Evolutionary conservation across 2,329 filamentous ascomycete genomes (phyloP).

Genomic region (Venturia aucupariae): DNA sequence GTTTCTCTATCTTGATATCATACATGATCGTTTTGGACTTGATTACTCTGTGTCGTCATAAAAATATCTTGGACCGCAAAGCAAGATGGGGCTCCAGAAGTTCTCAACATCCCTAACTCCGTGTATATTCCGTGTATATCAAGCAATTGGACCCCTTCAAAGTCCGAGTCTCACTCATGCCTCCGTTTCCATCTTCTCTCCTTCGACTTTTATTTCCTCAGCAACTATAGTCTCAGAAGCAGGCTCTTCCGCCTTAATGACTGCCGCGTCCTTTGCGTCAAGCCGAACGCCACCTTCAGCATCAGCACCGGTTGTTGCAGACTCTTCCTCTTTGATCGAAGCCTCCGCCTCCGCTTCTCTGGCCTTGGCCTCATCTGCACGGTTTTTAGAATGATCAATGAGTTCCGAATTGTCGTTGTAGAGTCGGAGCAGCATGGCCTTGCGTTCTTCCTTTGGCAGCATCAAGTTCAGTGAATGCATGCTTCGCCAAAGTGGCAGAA

Average conservation of each 20-base stretch:
- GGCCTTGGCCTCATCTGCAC: background rate
- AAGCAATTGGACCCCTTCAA: background rate
- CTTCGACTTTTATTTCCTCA: background rate
- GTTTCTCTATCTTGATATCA: conserved; percentile 3
- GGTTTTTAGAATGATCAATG: conserved; percentile 13
- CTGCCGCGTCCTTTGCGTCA: background rate
- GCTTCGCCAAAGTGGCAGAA: conserved; percentile 89
- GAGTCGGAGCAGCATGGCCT: conserved; percentile 79
- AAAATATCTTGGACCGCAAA: background rate
- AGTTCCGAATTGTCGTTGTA: conserved; percentile 63
- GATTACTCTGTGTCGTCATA: background rate
- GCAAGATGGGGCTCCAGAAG: background rate
- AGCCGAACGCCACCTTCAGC: background rate
- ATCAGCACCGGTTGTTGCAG: background rate
- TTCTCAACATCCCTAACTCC: background rate
- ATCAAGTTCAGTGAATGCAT: conserved; percentile 89
- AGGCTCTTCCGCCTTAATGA: background rate
- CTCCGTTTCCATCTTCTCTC: background rate
- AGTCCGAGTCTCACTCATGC: background rate
- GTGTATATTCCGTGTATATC: background rate
- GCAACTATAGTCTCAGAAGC: background rate
- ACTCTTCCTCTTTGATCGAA: background rate
- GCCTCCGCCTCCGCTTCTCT: background rate
- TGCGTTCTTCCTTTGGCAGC: conserved; percentile 93
- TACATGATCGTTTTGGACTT: background rate